Conservation (phyloP, 441 rosid species). For the Omphalea diandra region DNA sequence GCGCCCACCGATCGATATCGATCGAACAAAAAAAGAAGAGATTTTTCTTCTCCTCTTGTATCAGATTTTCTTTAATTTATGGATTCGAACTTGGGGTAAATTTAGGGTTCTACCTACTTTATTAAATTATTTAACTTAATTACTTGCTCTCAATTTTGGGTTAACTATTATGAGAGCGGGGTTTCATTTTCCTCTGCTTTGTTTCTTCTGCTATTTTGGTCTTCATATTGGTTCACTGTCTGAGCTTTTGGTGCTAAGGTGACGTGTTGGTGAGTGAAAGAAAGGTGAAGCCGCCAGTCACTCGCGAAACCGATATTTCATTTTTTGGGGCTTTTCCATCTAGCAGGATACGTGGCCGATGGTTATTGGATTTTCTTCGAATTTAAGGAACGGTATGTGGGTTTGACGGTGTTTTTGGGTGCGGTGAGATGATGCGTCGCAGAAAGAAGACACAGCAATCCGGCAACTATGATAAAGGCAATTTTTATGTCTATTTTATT, state of each 20-base stretch:
- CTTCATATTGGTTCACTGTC: background rate
- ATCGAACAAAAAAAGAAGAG: background rate
- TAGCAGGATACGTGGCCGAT: background rate
- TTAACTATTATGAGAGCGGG: background rate
- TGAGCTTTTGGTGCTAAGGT: background rate
- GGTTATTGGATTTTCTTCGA: background rate
- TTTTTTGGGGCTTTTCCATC: too few relatives aligned
- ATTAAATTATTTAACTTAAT: background rate
- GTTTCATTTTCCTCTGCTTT: slow-evolving; percentile 1
- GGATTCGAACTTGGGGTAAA: background rate
- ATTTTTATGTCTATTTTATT: too few relatives aligned
- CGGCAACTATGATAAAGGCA: too few relatives aligned
- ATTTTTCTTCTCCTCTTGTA: background rate
- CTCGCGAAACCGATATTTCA: too few relatives aligned
- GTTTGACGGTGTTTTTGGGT: background rate
- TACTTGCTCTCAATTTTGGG: background rate
- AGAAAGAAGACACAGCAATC: too few relatives aligned
- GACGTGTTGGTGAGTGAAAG: slow-evolving; percentile 12
- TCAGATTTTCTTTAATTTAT: background rate
- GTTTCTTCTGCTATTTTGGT: background rate
- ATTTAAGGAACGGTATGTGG: background rate
- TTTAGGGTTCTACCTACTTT: slow-evolving; percentile 10
- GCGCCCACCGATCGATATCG: slow-evolving; percentile 6
- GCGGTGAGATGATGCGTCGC: too few relatives aligned
- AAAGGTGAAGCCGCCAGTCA: too few relatives aligned